These are phyloP conservation scores for Orbilia blumenaviensis DNA, from an alignment of 2,329 filamentous ascomycete species.

Conservation along the genomic window DNA sequence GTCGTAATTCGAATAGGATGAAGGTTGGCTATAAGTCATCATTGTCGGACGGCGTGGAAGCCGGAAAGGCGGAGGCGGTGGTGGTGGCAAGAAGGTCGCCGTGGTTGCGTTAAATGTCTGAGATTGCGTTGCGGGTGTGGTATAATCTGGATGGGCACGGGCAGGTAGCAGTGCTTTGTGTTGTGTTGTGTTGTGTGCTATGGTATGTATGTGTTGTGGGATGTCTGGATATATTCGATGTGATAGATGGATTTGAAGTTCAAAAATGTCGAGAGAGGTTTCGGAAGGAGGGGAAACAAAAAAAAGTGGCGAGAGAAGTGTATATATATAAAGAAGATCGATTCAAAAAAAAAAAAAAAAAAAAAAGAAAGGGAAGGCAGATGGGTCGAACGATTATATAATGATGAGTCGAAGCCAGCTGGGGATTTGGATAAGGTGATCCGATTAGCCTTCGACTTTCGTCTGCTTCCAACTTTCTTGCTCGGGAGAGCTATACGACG, in stretches of 20 bases:
- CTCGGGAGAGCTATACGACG: slow-evolving; percentile 5
- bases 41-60: slow-evolving; percentile 27
- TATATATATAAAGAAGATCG: background rate
- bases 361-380: background rate
- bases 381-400: slow-evolving; percentile 30
- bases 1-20: slow-evolving; percentile 39
- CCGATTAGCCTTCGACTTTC: slow-evolving; percentile 11
- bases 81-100: slow-evolving; percentile 7
- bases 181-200: too few relatives aligned
- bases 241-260: background rate
- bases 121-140: slow-evolving; percentile 6
- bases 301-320: slow-evolving; percentile 28
- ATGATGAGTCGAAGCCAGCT: slow-evolving; percentile 30
- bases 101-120: background rate
- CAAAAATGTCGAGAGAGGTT: background rate
- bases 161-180: background rate
- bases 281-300: background rate
- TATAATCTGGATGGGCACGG: background rate
- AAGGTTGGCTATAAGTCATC: slow-evolving; percentile 49
- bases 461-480: background rate
- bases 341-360: background rate
- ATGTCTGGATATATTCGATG: too few relatives aligned
- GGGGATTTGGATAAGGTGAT: slow-evolving; percentile 4
- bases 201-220: slow-evolving; percentile 1
- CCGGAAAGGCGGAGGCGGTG: slow-evolving; percentile 2